Evolutionary conservation across 2,329 filamentous ascomycete species (phyloP).

Genomic region (Domatiomyces globalis): DNA sequence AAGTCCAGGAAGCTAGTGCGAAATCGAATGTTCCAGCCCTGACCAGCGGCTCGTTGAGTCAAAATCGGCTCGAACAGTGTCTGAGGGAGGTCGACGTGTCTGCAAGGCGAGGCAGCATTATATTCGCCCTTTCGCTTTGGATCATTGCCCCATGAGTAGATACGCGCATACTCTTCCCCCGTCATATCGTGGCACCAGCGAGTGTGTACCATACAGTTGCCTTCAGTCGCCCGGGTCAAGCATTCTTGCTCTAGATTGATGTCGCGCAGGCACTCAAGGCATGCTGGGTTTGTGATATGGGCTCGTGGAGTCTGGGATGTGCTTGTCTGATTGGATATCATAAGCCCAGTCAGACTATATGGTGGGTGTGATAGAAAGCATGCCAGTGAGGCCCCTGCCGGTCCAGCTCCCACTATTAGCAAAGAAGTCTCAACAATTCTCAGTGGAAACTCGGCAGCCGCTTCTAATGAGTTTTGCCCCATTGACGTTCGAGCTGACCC

Average conservation of each 20-base stretch:
- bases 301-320: slow-evolving; percentile 17
- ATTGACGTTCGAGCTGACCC: no score
- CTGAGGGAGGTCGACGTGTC: slow-evolving; percentile 31
- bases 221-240: slow-evolving; percentile 21
- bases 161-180: slow-evolving; percentile 31
- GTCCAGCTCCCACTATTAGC: slow-evolving; percentile 34
- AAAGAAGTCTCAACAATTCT: slow-evolving; percentile 10
- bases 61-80: slow-evolving; percentile 32
- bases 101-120: slow-evolving; percentile 28
- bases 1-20: slow-evolving; percentile 25
- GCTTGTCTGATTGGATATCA: slow-evolving; percentile 14
- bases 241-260: slow-evolving; percentile 30
- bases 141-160: slow-evolving; percentile 32
- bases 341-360: slow-evolving; percentile 16
- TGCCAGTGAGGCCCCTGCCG: slow-evolving; percentile 35
- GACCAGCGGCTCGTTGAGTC: slow-evolving; percentile 23
- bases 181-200: slow-evolving; percentile 33
- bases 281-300: slow-evolving; percentile 18
- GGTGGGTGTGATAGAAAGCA: slow-evolving; percentile 12
- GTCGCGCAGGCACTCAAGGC: slow-evolving; percentile 30
- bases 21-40: slow-evolving; percentile 29
- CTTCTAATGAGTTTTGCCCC: no score
- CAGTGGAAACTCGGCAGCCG: background rate
- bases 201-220: slow-evolving; percentile 27
- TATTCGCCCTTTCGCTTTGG: slow-evolving; percentile 27